phyloP scores from a whole-genome alignment of 2,329 filamentous ascomycete genomes.

The Leptographium radiaticola region DNA sequence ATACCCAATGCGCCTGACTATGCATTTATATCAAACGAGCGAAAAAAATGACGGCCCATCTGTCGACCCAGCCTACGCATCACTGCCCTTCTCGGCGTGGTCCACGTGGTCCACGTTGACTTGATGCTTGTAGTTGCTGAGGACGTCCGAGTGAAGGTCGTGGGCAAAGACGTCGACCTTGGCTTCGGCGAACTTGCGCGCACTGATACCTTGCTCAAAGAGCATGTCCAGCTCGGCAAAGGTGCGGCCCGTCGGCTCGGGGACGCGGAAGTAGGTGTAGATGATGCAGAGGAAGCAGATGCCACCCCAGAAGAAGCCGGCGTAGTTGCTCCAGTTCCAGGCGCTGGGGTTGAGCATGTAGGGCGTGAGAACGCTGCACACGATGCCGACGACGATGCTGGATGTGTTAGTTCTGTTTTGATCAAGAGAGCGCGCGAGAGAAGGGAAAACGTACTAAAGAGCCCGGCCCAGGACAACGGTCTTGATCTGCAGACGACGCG shows the following conservation, averaged over 20 bases:
- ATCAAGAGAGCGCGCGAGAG: not conserved
- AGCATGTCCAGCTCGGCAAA: conserved; percentile 80
- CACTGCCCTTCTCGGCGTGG: conserved; percentile 5
- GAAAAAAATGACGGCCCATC: no score
- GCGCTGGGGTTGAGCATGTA: conserved; percentile 84
- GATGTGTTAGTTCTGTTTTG: no score
- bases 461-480: conserved; percentile 35
- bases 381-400: conserved; percentile 63
- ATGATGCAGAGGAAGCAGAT: conserved; percentile 70
- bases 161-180: conserved; percentile 43
- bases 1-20: not conserved
- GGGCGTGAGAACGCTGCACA: conserved; percentile 70
- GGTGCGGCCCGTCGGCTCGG: conserved; percentile 66
- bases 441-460: conserved; percentile 6
- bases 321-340: conserved; percentile 81
- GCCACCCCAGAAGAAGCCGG: conserved; percentile 80
- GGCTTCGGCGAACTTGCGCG: conserved; percentile 56
- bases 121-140: conserved; percentile 34
- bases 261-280: conserved; percentile 70
- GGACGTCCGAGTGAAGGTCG: conserved; percentile 31
- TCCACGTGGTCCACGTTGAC: conserved; percentile 15
- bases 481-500: conserved; percentile 75
- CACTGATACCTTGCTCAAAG: conserved; percentile 60
- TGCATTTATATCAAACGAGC: no score
- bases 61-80: no score